phyloP scores from a whole-genome alignment of 2,329 filamentous ascomycete species.

The Fusarium pilosicola region DNA sequence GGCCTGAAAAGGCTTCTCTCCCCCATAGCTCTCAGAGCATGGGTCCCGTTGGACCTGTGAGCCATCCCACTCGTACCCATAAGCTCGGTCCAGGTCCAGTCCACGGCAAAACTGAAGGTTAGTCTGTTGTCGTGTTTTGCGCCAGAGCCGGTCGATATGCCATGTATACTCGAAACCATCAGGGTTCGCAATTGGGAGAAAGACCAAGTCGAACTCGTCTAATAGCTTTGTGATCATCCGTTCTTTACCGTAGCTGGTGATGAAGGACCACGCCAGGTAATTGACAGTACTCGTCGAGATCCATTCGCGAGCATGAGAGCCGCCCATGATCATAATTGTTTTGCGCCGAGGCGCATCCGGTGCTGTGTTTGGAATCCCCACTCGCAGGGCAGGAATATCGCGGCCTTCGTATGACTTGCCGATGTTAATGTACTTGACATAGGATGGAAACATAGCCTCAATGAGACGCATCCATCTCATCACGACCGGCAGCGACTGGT shows the following conservation, averaged over 20 bases:
- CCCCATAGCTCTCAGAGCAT: conserved; percentile 91
- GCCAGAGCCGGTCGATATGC: conserved; percentile 91
- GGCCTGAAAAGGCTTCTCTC: conserved; percentile 83
- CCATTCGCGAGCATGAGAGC: conserved; percentile 96
- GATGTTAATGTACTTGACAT: conserved; percentile 77
- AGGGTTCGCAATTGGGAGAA: conserved; percentile 89
- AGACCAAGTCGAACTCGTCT: conserved; percentile 85
- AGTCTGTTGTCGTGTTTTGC: conserved; percentile 90
- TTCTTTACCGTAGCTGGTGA: conserved; percentile 82
- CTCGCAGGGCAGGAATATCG: conserved; percentile 82
- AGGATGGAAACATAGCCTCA: conserved; percentile 87
- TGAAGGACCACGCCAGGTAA: conserved; percentile 88
- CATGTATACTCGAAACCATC: conserved; percentile 96
- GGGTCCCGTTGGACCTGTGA: conserved; percentile 75
- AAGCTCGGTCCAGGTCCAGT: conserved; percentile 88
- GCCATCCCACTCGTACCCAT: conserved; percentile 85
- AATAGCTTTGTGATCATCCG: conserved; percentile 79
- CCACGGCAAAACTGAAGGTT: conserved; percentile 85
- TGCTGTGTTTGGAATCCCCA: conserved; percentile 67
- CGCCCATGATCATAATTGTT: conserved; percentile 84
- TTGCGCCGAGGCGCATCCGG: conserved; percentile 65
- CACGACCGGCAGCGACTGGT: conserved; percentile 85
- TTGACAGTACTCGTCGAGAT: conserved; percentile 92
- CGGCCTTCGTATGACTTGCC: conserved; percentile 91
- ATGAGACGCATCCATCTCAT: conserved; percentile 92